Percentiles rank a stretch among this genome's conserved stretches.
These are phyloP conservation scores for Hypoxylon subgilvum DNA, from an alignment of 495 filamentous ascomycete genomes.

Conservation along the genomic window DNA sequence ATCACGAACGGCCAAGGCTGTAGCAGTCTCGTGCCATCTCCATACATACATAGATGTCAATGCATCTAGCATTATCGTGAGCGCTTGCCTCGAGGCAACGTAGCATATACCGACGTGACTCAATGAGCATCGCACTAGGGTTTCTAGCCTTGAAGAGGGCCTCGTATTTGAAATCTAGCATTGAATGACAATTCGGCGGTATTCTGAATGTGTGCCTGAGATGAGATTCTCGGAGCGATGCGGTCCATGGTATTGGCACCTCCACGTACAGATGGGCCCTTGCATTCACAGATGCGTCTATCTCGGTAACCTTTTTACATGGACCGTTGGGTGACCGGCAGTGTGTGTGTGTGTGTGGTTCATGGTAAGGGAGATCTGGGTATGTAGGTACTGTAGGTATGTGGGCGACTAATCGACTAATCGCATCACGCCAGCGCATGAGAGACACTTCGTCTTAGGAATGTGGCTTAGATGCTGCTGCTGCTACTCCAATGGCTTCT, in stretches of 20 bases:
- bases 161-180: constrained; percentile 12
- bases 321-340: constrained; percentile 12
- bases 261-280: constrained; percentile 6
- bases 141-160: background rate
- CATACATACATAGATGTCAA: no score
- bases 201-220: background rate
- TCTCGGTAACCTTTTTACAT: background rate
- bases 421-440: constrained; percentile 26
- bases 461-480: background rate
- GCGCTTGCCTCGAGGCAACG: constrained; percentile 4
- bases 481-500: no score
- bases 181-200: background rate
- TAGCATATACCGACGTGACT: constrained; percentile 14
- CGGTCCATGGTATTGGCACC: background rate
- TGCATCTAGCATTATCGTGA: no score
- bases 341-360: no score
- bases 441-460: constrained; percentile 28
- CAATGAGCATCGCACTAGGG: background rate
- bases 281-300: constrained; percentile 7
- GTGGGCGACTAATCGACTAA: no score
- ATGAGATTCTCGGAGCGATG: no score
- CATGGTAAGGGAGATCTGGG: constrained; percentile 11
- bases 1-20: no score
- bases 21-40: no score
- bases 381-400: no score